A percentile compares a stretch with the other conserved stretches of the same genome.
Conservation (phyloP, 1,284 basidiomycete genomes). For the Cutaneotrichosporon cutaneum region DNA sequence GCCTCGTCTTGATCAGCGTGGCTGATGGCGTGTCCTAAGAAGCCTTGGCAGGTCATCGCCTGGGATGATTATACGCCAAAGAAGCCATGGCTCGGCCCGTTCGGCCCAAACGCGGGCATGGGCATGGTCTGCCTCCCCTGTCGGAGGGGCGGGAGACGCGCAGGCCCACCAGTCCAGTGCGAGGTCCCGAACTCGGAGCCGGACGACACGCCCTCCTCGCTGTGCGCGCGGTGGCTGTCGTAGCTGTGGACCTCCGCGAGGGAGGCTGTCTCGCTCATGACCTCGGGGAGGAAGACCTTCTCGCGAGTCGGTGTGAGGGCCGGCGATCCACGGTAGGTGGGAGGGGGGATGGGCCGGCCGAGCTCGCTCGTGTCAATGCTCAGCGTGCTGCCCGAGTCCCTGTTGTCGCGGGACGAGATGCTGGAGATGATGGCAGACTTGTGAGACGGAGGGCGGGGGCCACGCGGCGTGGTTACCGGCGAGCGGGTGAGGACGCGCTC, state of each 20-base stretch:
- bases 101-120: constrained; percentile 5
- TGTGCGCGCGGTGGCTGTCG: background rate
- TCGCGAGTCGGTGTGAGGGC: constrained; percentile 6
- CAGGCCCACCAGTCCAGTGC: constrained; percentile 11
- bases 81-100: background rate
- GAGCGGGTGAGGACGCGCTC: constrained; percentile 28
- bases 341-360: background rate
- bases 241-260: background rate
- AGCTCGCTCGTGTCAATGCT: background rate
- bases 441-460: constrained; percentile 10
- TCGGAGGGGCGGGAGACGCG: constrained; percentile 9
- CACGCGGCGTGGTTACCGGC: constrained; percentile 6
- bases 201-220: constrained; percentile 3
- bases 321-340: constrained; percentile 4
- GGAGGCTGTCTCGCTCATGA: constrained; percentile 7
- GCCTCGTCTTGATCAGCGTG: background rate
- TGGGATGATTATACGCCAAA: background rate
- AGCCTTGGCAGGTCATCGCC: background rate
- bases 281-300: background rate
- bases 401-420: background rate
- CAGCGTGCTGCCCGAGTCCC: background rate
- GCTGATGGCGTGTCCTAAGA: too few species aligned
- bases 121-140: background rate
- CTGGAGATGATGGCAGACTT: background rate
- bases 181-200: constrained; percentile 15